A percentile compares a stretch with the other conserved stretches of the same genome.
Conservation (phyloP, 352 stramenopile genomes). For the Phytopythium mirpurense region DNA sequence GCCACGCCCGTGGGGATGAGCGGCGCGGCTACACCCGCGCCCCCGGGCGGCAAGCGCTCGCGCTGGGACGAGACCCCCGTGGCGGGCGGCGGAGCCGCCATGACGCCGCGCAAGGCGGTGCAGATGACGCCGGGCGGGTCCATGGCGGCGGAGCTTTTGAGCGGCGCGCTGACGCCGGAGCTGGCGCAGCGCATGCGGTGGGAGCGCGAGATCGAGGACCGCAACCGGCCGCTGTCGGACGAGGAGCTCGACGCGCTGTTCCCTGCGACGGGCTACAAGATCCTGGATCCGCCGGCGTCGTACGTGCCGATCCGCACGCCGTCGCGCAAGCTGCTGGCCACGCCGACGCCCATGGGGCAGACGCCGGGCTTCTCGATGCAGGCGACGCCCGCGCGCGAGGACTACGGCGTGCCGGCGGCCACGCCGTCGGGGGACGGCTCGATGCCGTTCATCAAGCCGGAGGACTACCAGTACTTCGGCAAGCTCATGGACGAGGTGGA, state of each 20-base stretch:
- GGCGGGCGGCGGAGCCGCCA: constrained; percentile 32
- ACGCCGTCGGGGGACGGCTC: constrained; percentile 72
- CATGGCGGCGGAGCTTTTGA: constrained; percentile 50
- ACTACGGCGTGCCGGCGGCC: constrained; percentile 67
- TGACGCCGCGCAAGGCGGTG: constrained; percentile 42
- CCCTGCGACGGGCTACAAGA: constrained; percentile 92
- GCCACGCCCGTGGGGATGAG: constrained; percentile 81
- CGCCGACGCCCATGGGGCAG: constrained; percentile 93
- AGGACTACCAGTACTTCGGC: constrained; percentile 98
- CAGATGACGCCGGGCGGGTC: constrained; percentile 72
- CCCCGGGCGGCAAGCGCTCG: constrained; percentile 86
- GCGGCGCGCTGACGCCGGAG: constrained; percentile 82
- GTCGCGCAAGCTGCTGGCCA: constrained; percentile 92
- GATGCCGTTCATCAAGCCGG: constrained; percentile 97
- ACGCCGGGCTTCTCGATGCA: constrained; percentile 90
- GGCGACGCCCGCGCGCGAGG: constrained; percentile 69
- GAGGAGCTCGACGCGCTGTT: constrained; percentile 98
- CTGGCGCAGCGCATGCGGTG: constrained; percentile 91
- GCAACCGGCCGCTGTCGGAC: constrained; percentile 94
- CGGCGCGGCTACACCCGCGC: constrained; percentile 38
- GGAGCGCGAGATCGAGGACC: constrained; percentile 96
- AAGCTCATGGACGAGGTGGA: constrained; percentile 93
- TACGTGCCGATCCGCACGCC: constrained; percentile 97
- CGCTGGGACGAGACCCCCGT: constrained; percentile 97
- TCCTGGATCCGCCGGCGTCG: constrained; percentile 92